Percentiles rank a stretch among this genome's conserved stretches.
Conservation (phyloP, 1,284 basidiomycete species). For the Ceratobasidium sp. region DNA sequence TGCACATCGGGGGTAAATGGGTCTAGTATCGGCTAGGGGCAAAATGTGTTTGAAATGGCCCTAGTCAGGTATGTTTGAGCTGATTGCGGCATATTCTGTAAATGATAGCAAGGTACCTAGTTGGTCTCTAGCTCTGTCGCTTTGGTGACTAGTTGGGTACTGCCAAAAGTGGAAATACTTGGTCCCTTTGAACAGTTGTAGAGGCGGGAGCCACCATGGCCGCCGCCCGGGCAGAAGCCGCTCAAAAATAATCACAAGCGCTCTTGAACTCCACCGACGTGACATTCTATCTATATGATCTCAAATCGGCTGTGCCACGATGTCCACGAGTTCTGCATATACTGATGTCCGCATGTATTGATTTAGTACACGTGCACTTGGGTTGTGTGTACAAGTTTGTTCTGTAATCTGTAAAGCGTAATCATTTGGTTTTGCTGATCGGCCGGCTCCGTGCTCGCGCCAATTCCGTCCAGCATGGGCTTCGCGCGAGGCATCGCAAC, state of each 20-base stretch:
- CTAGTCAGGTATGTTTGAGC: too few relatives aligned
- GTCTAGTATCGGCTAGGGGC: too few relatives aligned
- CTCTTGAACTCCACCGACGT: not conserved
- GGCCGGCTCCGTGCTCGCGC: not conserved
- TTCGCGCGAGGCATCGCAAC: not conserved
- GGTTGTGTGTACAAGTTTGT: not conserved
- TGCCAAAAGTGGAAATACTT: too few relatives aligned
- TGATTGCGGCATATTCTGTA: too few relatives aligned
- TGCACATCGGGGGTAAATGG: too few relatives aligned
- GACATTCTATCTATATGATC: not conserved
- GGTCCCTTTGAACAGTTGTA: too few relatives aligned
- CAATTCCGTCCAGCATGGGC: not conserved
- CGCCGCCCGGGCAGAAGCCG: not conserved
- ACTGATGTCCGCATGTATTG: not conserved
- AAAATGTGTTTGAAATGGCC: too few relatives aligned
- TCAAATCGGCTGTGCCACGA: conserved; percentile 13
- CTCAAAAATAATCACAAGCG: not conserved
- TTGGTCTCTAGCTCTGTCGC: too few relatives aligned
- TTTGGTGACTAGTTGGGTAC: too few relatives aligned
- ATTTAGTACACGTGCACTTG: not conserved
- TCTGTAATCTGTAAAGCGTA: not conserved
- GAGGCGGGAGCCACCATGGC: too few relatives aligned
- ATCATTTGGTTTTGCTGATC: not conserved
- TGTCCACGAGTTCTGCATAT: not conserved
- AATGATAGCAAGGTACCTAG: too few relatives aligned